Base-by-base conservation (phyloP, 2,329 filamentous ascomycete genomes). In the Nemania sp. region DNA sequence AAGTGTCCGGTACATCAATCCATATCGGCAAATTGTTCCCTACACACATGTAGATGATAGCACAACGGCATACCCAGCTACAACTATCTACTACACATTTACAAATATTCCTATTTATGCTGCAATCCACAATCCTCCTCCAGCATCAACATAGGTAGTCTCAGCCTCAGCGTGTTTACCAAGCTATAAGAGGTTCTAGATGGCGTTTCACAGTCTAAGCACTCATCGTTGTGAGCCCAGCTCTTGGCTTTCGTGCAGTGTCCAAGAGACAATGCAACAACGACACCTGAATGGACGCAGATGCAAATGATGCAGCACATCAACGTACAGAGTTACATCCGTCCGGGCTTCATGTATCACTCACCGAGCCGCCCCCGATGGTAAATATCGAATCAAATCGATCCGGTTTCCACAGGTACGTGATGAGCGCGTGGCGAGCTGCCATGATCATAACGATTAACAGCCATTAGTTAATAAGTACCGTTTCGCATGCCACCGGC, bases 351-450 rank as follows among this genome's bases (percentile, higher is more conserved):
- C 61, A 60, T 27, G 35, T 41, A 62, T 52, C 62, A 68, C 61
- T 68, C 66, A 68, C 66, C 66, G 66, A 68, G 66, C 62, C 56
- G 66, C 52, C 52, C 57, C 66, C 62, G 57, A 58, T 24, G 56
- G 41, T 62, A 53, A 45, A 62, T 27, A 41, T 57, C 60, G 61
- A 67, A 35, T 57, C 41, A 38, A 53, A 13, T 8, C 13, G 11
- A 57, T 32, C 57, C 24, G 52, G 35, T 51, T 63, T 26, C 32
- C 53, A 63, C 54, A 38, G 20, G 15, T 60, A 18, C 35, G 18
- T 58, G 18, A 62, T n/a, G 35, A 45, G 38, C 45, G 18, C 35
- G 20, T 53, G 66, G 45, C 32, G 35, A 13, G n/a, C 49, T 43
- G 64, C 18, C 45, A 38, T 35, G 38, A 49, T 35, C 35, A 24